Conservation (phyloP, 2,329 filamentous ascomycete species). For the Cryphonectria japonica region DNA sequence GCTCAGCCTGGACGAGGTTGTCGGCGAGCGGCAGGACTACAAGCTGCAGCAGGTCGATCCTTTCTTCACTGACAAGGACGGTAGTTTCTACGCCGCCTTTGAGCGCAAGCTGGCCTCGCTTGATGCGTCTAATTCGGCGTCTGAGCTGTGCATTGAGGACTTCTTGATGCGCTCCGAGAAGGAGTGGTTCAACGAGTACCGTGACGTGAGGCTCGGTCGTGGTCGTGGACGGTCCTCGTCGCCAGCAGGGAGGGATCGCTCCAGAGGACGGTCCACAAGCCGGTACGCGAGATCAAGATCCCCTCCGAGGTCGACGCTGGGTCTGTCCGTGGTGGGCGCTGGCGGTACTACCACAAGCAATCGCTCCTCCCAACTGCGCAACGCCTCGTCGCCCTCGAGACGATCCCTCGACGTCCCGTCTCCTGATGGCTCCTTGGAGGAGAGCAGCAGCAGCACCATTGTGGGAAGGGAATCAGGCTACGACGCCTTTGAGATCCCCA, state of each 20-base stretch:
- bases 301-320: slow-evolving; percentile 39
- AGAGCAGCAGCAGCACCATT: background rate
- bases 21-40: slow-evolving; percentile 64
- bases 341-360: background rate
- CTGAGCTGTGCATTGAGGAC: slow-evolving; percentile 65
- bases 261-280: slow-evolving; percentile 33
- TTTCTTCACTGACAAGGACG: slow-evolving; percentile 68
- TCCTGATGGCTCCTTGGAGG: slow-evolving; percentile 29
- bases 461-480: slow-evolving; percentile 12
- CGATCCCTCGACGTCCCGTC: slow-evolving; percentile 12
- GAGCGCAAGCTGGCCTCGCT: slow-evolving; percentile 60
- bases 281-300: slow-evolving; percentile 38
- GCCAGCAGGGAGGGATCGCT: slow-evolving; percentile 21
- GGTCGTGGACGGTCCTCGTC: slow-evolving; percentile 19
- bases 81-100: slow-evolving; percentile 63
- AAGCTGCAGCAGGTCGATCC: slow-evolving; percentile 69
- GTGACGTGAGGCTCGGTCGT: slow-evolving; percentile 60
- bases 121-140: slow-evolving; percentile 58
- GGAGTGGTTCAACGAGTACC: slow-evolving; percentile 65
- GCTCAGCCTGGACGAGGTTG: slow-evolving; percentile 59
- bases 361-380: slow-evolving; percentile 11
- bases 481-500: slow-evolving; percentile 27
- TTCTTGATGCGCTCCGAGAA: slow-evolving; percentile 69
- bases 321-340: slow-evolving; percentile 8
- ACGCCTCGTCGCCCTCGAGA: background rate